A percentile compares a stretch with the other conserved stretches of the same genome.
Evolutionary conservation across 2,329 filamentous ascomycete genomes (phyloP).

Genomic region (Phaeosphaeriaceae sp.): DNA sequence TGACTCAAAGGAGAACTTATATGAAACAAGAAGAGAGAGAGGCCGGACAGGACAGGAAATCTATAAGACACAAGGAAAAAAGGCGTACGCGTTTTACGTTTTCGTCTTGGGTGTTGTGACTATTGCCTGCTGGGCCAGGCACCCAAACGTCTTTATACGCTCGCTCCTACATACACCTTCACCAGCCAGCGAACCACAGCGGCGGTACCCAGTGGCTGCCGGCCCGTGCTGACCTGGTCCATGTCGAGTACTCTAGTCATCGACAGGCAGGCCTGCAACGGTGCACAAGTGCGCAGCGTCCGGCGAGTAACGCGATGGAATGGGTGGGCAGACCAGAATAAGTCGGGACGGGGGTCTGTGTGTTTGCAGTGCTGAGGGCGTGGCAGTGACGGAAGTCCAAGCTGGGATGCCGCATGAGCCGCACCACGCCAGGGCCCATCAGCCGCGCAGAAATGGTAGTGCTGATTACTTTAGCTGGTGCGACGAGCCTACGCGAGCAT

Average conservation of each 20-base stretch:
- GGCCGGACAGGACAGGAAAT: neutral
- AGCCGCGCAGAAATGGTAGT: conserved; percentile 5
- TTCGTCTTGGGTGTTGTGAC: conserved; percentile 16
- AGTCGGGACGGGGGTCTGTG: conserved; percentile 29
- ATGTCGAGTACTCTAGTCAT: conserved; percentile 40
- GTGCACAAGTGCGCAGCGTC: conserved; percentile 21
- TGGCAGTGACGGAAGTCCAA: conserved; percentile 23
- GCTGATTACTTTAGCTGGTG: neutral
- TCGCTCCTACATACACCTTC: conserved; percentile 8
- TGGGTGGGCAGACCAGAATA: conserved; percentile 33
- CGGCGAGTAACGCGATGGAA: conserved; percentile 14
- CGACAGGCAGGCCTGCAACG: conserved; percentile 16
- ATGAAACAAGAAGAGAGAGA: conserved; percentile 8
- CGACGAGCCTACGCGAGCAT: neutral
- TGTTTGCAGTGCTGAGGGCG: conserved; percentile 18
- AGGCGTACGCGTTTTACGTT: conserved; percentile 10
- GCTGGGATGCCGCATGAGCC: conserved; percentile 17
- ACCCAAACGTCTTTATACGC: conserved; percentile 43
- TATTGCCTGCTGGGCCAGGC: conserved; percentile 24
- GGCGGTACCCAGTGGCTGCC: conserved; percentile 16
- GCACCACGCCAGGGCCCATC: conserved; percentile 17
- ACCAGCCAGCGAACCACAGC: conserved; percentile 24
- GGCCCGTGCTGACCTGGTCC: conserved; percentile 13
- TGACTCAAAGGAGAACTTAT: conserved; percentile 8
- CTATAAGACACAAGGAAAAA: conserved; percentile 13